Conservation (phyloP, 257 asterid species). For the Nicotiana obtusifolia region DNA sequence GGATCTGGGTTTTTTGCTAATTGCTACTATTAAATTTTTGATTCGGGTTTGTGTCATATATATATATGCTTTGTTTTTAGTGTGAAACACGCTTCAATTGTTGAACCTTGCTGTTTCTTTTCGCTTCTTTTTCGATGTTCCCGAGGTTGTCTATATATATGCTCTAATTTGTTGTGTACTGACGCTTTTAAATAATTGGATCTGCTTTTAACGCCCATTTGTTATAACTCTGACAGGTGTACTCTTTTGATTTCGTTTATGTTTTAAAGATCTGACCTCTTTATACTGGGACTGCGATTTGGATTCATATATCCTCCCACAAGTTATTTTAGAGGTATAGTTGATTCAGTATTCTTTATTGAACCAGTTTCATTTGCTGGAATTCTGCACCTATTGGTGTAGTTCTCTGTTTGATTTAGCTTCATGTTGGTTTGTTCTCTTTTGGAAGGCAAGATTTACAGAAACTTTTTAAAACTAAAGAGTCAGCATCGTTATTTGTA, state of each 20-base stretch:
- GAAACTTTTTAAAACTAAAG: background rate
- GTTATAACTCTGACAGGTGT: background rate
- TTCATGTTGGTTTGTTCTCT: background rate
- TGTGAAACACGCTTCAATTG: constrained; percentile 8
- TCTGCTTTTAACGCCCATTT: background rate
- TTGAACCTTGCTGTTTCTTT: constrained; percentile 10
- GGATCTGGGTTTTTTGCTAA: constrained; percentile 1
- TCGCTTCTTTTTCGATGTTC: constrained; percentile 25
- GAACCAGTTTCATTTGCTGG: background rate
- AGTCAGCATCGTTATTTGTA: background rate
- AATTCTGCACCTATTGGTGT: background rate
- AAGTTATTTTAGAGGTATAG: background rate
- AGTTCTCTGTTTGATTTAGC: background rate
- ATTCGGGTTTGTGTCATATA: constrained; percentile 12
- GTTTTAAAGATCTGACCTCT: background rate
- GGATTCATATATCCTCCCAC: background rate
- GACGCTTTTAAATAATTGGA: constrained; percentile 5
- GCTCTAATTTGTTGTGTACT: constrained; percentile 26
- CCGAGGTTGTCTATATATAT: constrained; percentile 27
- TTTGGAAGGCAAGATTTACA: background rate
- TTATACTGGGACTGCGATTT: background rate
- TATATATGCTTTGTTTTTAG: background rate
- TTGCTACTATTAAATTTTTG: background rate
- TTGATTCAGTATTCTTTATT: background rate
- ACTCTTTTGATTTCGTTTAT: constrained; percentile 4